Percentiles rank a stretch among this genome's conserved stretches.
Conservation (phyloP, 805 yeast species). For the Candida sphagnicola region DNA sequence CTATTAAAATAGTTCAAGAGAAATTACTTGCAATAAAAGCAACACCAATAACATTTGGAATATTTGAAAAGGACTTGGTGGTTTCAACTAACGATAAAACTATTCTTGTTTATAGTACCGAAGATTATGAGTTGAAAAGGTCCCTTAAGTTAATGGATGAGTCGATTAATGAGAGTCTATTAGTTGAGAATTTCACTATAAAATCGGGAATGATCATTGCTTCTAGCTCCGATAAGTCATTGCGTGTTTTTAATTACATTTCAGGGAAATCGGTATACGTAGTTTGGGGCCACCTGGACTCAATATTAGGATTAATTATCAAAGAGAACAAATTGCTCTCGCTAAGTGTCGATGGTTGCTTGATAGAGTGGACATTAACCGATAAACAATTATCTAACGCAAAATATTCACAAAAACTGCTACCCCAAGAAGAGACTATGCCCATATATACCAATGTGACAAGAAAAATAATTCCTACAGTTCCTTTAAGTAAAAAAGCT, state of each 20-base stretch:
- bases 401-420: not conserved
- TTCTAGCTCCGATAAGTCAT: constrained; percentile 54
- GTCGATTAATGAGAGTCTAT: constrained; percentile 35
- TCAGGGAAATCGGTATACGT: constrained; percentile 46
- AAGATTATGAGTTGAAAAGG: constrained; percentile 28
- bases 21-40: constrained; percentile 49
- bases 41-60: constrained; percentile 44
- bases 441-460: constrained; percentile 27
- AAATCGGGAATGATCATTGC: constrained; percentile 30
- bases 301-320: constrained; percentile 40
- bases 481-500: constrained; percentile 7
- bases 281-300: constrained; percentile 54
- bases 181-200: constrained; percentile 41
- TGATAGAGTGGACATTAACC: constrained; percentile 43
- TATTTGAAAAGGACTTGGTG: constrained; percentile 37
- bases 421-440: constrained; percentile 1
- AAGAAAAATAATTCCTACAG: constrained; percentile 25
- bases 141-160: constrained; percentile 40
- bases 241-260: constrained; percentile 44
- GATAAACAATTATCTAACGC: constrained; percentile 2
- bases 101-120: constrained; percentile 37
- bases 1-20: constrained; percentile 26
- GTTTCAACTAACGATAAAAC: constrained; percentile 52
- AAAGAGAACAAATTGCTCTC: constrained; percentile 30
- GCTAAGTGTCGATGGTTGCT: constrained; percentile 51